Base-by-base conservation (phyloP, 2,329 filamentous ascomycete genomes). In the Pseudogymnoascus sp. region DNA sequence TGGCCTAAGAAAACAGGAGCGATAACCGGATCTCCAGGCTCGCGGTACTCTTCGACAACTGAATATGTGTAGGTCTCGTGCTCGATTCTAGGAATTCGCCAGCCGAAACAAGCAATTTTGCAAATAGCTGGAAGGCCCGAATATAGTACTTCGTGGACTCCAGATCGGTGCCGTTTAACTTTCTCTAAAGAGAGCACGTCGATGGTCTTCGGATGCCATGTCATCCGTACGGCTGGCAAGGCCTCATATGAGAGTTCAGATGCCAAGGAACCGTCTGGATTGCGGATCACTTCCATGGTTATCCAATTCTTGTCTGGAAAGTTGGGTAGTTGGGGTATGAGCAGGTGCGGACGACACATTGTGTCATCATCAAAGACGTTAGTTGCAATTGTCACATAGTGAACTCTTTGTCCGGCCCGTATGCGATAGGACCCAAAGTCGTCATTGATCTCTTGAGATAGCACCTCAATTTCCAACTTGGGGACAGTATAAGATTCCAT, bases 1-100 rank as follows among this genome's bases (percentile, higher is more conserved):
- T 76, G 72, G 50, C 66, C 73, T 28, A 77, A 67, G 67, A 77
- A 76, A 44, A 64, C 67, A 8, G 73, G 73, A 16, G 71, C 73
- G 28, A 76, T 60, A 18, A 37, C 47, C 6, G 28, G 35, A 60
- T 53, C 53, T 18, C 5, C 10, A 2, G 50, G 50, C n/a, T 33
- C 16, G 28, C 25, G 28, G 11, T 56, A 56, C 28, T 56, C 28
- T 25, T 63, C 61, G 12, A 56, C 10, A n/a, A 16, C 14, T 35
- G 25, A 62, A 59, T 69, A 69, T 18, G 66, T 62, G 62, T 63
- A 63, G 21, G 67, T 69, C 65, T 69, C 67, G 35, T 63, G 65
- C 62, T 65, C 66, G 42, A 69, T 62, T 18, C 64, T 63, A 28
- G 64, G 63, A 25, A 70, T 64, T 31, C 67, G 62, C 68, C 68